phyloP scores from a whole-genome alignment of 441 rosid genomes.

The Gossypium laxum region DNA sequence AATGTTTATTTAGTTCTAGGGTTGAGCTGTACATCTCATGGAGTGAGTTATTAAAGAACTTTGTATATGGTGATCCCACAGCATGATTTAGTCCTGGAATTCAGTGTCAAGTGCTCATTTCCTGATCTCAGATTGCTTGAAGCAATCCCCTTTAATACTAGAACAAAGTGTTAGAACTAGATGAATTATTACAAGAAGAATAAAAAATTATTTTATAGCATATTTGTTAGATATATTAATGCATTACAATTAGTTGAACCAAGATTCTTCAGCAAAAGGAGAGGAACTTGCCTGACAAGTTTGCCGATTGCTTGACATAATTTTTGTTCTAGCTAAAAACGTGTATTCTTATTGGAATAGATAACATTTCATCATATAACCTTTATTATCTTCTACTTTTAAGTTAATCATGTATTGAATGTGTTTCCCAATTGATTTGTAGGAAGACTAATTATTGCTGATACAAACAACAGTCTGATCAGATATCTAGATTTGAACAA shows the following conservation, averaged over 20 bases:
- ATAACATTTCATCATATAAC: constrained; percentile 4
- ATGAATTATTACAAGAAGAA: constrained; percentile 3
- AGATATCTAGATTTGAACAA: constrained; percentile 63
- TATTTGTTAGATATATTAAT: neutral
- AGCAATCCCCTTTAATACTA: neutral
- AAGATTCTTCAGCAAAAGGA: neutral
- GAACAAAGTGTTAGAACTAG: neutral
- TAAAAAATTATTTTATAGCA: neutral
- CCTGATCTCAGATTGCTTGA: neutral
- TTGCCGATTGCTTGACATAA: neutral
- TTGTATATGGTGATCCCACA: neutral
- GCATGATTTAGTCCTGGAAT: neutral
- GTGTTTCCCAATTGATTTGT: constrained; percentile 19
- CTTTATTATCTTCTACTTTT: neutral
- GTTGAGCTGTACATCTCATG: neutral
- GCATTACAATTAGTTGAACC: neutral
- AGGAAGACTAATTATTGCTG: constrained; percentile 78
- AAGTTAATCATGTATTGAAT: neutral
- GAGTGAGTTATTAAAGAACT: neutral
- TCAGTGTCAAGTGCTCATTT: neutral
- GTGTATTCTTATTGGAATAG: neutral
- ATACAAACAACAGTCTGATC: constrained; percentile 77
- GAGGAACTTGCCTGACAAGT: neutral
- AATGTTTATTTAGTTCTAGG: neutral
- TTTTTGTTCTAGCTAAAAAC: neutral